Conservation (phyloP, 2,329 filamentous ascomycete genomes). For the Diplodia corticola region DNA sequence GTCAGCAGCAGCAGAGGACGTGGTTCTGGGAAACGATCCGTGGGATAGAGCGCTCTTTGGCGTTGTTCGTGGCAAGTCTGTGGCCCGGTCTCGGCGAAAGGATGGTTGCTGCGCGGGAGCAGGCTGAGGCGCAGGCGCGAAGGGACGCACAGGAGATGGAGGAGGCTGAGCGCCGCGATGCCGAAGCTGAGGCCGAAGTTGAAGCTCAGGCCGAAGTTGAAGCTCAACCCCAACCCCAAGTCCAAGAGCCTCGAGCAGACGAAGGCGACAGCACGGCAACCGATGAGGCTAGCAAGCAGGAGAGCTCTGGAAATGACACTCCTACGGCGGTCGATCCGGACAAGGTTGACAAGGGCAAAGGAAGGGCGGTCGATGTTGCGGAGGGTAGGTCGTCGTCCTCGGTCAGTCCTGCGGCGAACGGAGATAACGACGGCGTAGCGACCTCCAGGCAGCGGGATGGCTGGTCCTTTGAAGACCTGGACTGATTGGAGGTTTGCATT, state of each 20-base stretch:
- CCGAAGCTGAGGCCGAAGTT: neutral
- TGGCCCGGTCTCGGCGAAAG: constrained; percentile 64
- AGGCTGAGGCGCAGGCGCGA: constrained; percentile 36
- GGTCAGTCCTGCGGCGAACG: neutral
- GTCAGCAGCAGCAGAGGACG: constrained; percentile 31
- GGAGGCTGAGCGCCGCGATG: neutral
- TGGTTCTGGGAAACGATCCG: constrained; percentile 42
- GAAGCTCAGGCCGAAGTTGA: neutral
- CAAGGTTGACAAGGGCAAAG: constrained; percentile 20
- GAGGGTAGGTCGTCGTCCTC: neutral
- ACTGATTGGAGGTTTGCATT: neutral
- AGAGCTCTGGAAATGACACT: neutral
- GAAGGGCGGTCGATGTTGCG: constrained; percentile 6
- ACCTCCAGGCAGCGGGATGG: neutral
- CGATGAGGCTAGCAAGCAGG: neutral
- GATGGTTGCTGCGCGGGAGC: constrained; percentile 58
- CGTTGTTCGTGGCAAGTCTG: constrained; percentile 63
- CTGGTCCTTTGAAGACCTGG: constrained; percentile 7
- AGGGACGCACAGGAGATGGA: constrained; percentile 18
- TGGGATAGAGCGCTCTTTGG: constrained; percentile 55
- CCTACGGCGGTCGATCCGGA: neutral
- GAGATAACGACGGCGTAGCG: neutral
- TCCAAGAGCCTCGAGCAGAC: neutral
- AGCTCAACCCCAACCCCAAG: neutral
- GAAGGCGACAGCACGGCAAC: neutral